Conservation (phyloP, 2,329 filamentous ascomycete genomes). For the Sarocladium kiliense region DNA sequence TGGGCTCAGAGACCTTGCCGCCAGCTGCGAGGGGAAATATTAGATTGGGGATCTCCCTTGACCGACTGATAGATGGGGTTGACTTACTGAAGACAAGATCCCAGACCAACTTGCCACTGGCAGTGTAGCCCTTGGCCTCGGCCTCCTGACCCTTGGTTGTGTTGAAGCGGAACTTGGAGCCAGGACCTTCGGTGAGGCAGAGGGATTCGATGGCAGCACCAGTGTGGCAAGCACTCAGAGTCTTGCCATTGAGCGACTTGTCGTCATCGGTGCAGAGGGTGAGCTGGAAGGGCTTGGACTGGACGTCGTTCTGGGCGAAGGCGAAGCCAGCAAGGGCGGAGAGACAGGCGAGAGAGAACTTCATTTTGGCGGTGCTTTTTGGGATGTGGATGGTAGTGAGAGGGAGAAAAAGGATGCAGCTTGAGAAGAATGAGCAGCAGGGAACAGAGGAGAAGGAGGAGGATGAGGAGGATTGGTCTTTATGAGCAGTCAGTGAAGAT, state of each 20-base stretch:
- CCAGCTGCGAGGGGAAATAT: not conserved
- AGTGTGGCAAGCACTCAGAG: constrained; percentile 15
- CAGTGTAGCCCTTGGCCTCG: constrained; percentile 10
- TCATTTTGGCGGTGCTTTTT: constrained; percentile 11
- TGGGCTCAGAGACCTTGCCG: constrained; percentile 9
- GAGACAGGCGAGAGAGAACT: constrained; percentile 10
- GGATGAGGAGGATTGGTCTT: not conserved
- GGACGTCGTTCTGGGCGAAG: constrained; percentile 12
- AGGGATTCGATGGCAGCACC: constrained; percentile 18
- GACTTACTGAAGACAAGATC: constrained; percentile 10
- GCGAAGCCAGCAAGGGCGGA: constrained; percentile 10
- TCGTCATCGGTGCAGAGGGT: constrained; percentile 12
- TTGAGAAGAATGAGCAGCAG: not conserved
- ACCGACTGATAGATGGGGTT: not conserved
- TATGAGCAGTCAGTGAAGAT: not conserved
- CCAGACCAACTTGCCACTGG: constrained; percentile 12
- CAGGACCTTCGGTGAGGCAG: constrained; percentile 10
- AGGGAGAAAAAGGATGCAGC: not conserved
- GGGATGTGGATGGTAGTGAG: not conserved
- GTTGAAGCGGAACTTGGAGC: constrained; percentile 13
- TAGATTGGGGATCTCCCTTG: not conserved
- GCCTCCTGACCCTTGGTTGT: constrained; percentile 13
- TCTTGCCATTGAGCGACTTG: constrained; percentile 13
- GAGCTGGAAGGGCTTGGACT: constrained; percentile 18
- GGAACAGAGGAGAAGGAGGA: no score